Evolutionary conservation across 352 stramenopile species (phyloP).

Genomic region (Globisporangium splendens): DNA sequence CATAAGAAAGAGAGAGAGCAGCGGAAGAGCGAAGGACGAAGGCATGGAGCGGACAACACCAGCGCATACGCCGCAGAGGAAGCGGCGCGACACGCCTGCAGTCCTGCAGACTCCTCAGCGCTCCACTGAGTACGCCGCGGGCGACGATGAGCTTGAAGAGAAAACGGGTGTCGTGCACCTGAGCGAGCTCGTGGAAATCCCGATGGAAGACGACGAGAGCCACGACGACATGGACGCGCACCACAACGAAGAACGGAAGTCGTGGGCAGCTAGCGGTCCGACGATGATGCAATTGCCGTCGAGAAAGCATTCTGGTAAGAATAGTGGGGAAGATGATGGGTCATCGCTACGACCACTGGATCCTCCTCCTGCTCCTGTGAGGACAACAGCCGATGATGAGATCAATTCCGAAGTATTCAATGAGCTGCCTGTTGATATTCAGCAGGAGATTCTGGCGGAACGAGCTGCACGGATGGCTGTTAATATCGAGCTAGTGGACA

Average conservation of each 20-base stretch:
- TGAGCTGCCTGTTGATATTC: conserved; percentile 14
- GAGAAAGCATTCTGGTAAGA: not conserved
- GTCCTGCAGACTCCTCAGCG: not conserved
- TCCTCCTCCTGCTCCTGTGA: not conserved
- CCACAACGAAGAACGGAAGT: not conserved
- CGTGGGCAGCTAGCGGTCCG: conserved; percentile 3
- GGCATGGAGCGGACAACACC: no score
- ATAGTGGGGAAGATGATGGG: not conserved
- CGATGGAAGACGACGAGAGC: conserved; percentile 12
- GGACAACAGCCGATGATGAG: not conserved
- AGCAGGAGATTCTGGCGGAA: conserved; percentile 14
- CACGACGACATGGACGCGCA: no score
- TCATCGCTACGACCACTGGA: not conserved
- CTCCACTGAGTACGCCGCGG: not conserved
- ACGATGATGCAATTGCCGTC: conserved; percentile 17
- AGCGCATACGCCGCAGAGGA: not conserved
- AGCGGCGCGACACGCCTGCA: conserved; percentile 4
- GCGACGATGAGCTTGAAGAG: conserved; percentile 13
- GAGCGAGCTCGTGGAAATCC: conserved; percentile 8
- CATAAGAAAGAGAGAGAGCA: no score
- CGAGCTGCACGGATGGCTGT: not conserved
- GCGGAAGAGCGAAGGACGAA: no score
- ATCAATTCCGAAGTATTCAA: conserved; percentile 16
- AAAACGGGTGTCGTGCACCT: conserved; percentile 3
- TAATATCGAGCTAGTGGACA: not conserved